phyloP scores from a whole-genome alignment of 306 rosid species.

The Glycine latifolia region DNA sequence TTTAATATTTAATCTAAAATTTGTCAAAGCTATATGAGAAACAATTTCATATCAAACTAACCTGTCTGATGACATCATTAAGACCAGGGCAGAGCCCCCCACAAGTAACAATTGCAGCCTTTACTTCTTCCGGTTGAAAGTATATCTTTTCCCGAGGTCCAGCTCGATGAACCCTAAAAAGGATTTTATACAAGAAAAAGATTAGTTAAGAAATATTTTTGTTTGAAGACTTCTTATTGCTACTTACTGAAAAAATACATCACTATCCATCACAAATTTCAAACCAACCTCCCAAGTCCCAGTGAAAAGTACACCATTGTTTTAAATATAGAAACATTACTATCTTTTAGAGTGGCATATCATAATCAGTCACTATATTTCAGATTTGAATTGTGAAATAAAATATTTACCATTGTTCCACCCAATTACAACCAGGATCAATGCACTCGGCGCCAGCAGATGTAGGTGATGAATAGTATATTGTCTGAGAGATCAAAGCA shows the following conservation, averaged over 20 bases:
- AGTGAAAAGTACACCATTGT: background rate
- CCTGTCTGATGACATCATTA: slow-evolving; percentile 98
- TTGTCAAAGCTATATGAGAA: background rate
- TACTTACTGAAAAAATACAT: slow-evolving; percentile 2
- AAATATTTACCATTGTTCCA: slow-evolving; percentile 87
- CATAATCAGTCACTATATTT: slow-evolving; percentile 10
- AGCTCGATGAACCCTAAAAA: slow-evolving; percentile 94
- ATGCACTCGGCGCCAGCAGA: slow-evolving; percentile 98
- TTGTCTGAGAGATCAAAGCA: slow-evolving; percentile 70
- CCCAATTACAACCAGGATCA: slow-evolving; percentile 92
- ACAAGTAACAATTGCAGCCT: slow-evolving; percentile 96
- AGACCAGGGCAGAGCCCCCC: slow-evolving; percentile 99
- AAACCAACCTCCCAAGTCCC: slow-evolving; percentile 15
- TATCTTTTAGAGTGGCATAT: background rate
- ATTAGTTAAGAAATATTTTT: slow-evolving; percentile 3
- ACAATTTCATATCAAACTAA: slow-evolving; percentile 48
- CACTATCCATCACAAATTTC: background rate
- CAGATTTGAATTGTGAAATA: slow-evolving; percentile 20
- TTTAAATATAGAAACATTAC: background rate
- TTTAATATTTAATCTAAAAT: slow-evolving; percentile 27
- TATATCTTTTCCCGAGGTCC: slow-evolving; percentile 95
- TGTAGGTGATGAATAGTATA: slow-evolving; percentile 78
- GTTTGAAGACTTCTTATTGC: background rate
- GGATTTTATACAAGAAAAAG: slow-evolving; percentile 28
- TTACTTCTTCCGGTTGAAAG: slow-evolving; percentile 89